Evolutionary conservation across 2,329 filamentous ascomycete species (phyloP), one percentile per base, ranked within the genome.

Genomic region (Dactylella cylindrospora): DNA sequence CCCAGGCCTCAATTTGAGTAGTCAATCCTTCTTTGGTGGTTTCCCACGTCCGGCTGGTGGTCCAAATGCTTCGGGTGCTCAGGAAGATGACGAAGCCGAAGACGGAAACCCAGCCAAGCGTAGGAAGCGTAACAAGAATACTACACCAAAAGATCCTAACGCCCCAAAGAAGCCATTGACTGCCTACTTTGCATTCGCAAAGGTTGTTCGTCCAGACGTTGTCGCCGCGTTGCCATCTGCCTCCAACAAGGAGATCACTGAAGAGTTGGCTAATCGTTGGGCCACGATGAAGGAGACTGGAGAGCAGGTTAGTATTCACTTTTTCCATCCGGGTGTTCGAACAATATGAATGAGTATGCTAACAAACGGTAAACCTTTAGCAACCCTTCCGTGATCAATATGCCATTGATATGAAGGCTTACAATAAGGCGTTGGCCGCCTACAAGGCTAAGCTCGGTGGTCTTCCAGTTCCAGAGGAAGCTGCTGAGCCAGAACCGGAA

Each of bases 121-220:
- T 32, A 41, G 59, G 79, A 85, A 87, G 74, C 91, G 93, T 80
- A 90, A 90, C 79, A 82, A 84, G 64, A 84, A 83, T 33, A 84
- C 52, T 29, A 67, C 68, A 28, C 62, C 66, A 22, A 68, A 87
- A 70, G 91, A 97, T 73, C 90, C 90, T 68, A 95, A 95, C 73
- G 90, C 90, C 5, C 91, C 91, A 61, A 97, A 96, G 81, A 84
- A 90, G 44, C 90, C 91, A 6, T 75, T 96, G 71, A 97, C 91
- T 4, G 90, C 91, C 2, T 96, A 94, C 78, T 95, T 97, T 78
- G 78, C 96, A 64, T 97, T 90, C 77, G 89, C 95, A 79, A 86
- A 94, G 73, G 85, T 86, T 66, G 89, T 89, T 66, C 86, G 93
- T 43, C 81, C 84, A 45, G 85, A 88, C 71, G 93, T 97, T 68